phyloP scores from a whole-genome alignment of 2,329 filamentous ascomycete genomes.

The Cladosporium phlei region DNA sequence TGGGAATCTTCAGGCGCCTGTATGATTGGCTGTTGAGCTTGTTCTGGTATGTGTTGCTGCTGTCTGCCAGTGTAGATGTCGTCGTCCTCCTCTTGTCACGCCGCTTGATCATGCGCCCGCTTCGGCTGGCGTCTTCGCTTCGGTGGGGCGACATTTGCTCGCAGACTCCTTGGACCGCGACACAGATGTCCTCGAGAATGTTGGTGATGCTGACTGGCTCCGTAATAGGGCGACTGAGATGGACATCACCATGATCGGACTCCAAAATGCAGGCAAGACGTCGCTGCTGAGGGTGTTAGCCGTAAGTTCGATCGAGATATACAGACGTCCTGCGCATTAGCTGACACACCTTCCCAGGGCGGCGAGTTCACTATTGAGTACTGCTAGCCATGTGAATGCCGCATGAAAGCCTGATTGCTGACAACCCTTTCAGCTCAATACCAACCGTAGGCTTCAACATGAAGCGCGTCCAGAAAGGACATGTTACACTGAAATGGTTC shows the following conservation, averaged over 20 bases:
- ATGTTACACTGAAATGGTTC: constrained; percentile 93
- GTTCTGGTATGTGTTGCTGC: constrained; percentile 69
- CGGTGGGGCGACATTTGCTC: too few species aligned
- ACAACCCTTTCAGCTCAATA: constrained; percentile 68
- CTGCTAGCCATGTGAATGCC: not conserved
- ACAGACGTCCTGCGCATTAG: constrained; percentile 5
- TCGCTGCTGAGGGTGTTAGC: constrained; percentile 88
- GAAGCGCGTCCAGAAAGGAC: constrained; percentile 94
- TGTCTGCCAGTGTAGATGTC: constrained; percentile 1
- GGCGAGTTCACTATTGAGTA: constrained; percentile 99
- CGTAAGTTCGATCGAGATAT: constrained; percentile 58
- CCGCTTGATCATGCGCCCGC: too few species aligned
- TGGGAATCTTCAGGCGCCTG: constrained; percentile 84
- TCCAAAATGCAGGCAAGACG: constrained; percentile 98
- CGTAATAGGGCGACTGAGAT: constrained; percentile 85
- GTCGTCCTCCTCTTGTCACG: constrained; percentile 11
- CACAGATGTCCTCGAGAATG: too few species aligned
- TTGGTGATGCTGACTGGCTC: too few species aligned
- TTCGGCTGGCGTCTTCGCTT: too few species aligned
- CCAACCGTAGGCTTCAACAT: constrained; percentile 99
- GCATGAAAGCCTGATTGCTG: constrained; percentile 21
- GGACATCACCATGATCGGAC: constrained; percentile 98
- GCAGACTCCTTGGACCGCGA: too few species aligned
- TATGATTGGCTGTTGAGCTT: constrained; percentile 98
- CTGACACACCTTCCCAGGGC: constrained; percentile 55